Evolutionary conservation across 441 rosid genomes (phyloP).

Genomic region (Adansonia grandidieri): DNA sequence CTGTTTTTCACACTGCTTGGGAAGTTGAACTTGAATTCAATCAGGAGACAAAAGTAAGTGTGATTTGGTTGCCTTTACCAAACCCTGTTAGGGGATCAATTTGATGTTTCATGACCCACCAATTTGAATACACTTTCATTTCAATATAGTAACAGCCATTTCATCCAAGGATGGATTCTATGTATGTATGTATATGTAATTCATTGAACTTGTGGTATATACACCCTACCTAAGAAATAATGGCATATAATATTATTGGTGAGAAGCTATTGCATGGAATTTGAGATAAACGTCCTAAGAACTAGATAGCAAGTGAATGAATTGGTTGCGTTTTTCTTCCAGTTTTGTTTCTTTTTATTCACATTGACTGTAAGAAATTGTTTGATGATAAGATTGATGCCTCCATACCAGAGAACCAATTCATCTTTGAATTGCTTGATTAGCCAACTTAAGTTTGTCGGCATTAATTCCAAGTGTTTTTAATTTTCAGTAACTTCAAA

Average conservation of each 20-base stretch:
- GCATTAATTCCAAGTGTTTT: not conserved
- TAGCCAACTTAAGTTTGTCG: not conserved
- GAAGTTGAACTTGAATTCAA: not conserved
- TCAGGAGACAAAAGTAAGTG: conserved; percentile 9
- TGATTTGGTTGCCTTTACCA: conserved; percentile 19
- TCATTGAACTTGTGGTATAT: no score
- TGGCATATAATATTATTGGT: conserved; percentile 14
- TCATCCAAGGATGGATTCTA: not conserved
- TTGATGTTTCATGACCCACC: conserved; percentile 21
- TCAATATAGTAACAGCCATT: conserved; percentile 11
- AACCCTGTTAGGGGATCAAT: conserved; percentile 22
- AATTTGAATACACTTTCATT: conserved; percentile 12
- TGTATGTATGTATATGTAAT: no score
- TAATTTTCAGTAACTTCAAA: not conserved
- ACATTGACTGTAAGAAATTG: not conserved
- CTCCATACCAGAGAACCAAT: conserved; percentile 15
- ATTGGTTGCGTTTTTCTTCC: conserved; percentile 6
- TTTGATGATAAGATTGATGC: conserved; percentile 1
- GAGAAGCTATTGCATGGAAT: conserved; percentile 18
- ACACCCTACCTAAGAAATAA: conserved; percentile 14
- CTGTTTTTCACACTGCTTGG: conserved; percentile 9
- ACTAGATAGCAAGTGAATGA: conserved; percentile 13
- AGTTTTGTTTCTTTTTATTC: not conserved
- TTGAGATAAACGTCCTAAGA: no score
- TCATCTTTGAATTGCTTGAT: conserved; percentile 9